These are phyloP conservation scores for Kodamaea laetipori DNA, from an alignment of 805 yeast species.

Conservation along the genomic window DNA sequence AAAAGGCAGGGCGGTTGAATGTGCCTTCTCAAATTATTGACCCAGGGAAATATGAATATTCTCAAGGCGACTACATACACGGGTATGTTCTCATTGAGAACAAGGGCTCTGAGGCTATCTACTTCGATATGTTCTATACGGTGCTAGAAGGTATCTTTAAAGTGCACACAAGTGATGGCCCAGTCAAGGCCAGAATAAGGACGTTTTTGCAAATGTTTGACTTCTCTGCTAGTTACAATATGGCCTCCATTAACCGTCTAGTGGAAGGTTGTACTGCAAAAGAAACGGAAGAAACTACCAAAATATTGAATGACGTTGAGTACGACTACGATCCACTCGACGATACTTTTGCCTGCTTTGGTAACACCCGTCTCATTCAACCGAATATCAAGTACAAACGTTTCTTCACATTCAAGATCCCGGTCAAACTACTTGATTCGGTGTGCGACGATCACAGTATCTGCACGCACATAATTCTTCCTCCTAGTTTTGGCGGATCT, in stretches of 20 bases:
- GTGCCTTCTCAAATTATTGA: conserved; percentile 19
- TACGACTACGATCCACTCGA: conserved; percentile 19
- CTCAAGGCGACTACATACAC: conserved; percentile 65
- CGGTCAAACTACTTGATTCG: conserved; percentile 37
- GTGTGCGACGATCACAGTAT: conserved; percentile 30
- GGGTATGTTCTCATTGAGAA: conserved; percentile 56
- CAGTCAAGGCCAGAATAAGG: conserved; percentile 2
- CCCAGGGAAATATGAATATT: conserved; percentile 45
- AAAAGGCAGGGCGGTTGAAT: conserved; percentile 12
- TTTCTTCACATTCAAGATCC: conserved; percentile 45
- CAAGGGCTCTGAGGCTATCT: conserved; percentile 40
- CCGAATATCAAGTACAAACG: conserved; percentile 35
- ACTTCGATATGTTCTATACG: conserved; percentile 64
- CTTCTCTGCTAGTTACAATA: conserved; percentile 53
- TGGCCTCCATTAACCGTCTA: conserved; percentile 35
- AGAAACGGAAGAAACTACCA: no score
- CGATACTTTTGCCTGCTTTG: conserved; percentile 23
- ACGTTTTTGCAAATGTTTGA: conserved; percentile 42
- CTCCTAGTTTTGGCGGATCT: conserved; percentile 36
- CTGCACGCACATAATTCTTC: conserved; percentile 33
- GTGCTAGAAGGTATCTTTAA: conserved; percentile 52
- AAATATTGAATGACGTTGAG: not conserved
- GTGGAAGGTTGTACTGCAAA: conserved; percentile 10
- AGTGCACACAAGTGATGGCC: conserved; percentile 9
- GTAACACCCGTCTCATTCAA: conserved; percentile 4